phyloP scores from a whole-genome alignment of 2,329 filamentous ascomycete genomes.

The Raffaelea albimanens region DNA sequence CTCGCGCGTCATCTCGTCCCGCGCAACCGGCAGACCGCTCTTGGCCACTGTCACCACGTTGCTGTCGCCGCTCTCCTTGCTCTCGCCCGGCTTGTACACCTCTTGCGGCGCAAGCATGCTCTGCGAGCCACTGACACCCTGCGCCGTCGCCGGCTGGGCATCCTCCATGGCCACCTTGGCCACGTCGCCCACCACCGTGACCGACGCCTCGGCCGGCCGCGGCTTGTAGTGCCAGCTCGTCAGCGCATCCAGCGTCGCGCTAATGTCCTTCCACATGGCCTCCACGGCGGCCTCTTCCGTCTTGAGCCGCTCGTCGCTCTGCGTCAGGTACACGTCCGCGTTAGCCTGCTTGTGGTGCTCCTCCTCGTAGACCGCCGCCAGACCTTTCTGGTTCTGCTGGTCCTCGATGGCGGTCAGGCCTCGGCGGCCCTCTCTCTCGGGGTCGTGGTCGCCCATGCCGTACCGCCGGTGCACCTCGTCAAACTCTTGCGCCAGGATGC shows the following conservation, averaged over 20 bases:
- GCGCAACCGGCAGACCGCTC: slow-evolving; percentile 66
- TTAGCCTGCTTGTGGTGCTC: slow-evolving; percentile 74
- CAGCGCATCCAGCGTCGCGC: slow-evolving; percentile 73
- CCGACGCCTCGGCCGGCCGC: slow-evolving; percentile 67
- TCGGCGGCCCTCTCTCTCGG: slow-evolving; percentile 45
- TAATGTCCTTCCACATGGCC: slow-evolving; percentile 72
- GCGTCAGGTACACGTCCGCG: slow-evolving; percentile 69
- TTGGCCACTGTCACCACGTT: slow-evolving; percentile 58
- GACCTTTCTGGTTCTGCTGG: slow-evolving; percentile 73
- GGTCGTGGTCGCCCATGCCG: slow-evolving; percentile 49
- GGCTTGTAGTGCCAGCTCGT: slow-evolving; percentile 95
- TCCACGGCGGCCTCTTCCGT: slow-evolving; percentile 79
- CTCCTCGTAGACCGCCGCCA: slow-evolving; percentile 90
- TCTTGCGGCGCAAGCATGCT: slow-evolving; percentile 89
- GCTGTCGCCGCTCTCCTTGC: slow-evolving; percentile 1
- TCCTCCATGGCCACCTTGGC: slow-evolving; percentile 94
- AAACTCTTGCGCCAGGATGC: slow-evolving; percentile 83
- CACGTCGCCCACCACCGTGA: slow-evolving; percentile 83
- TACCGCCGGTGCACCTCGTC: slow-evolving; percentile 81
- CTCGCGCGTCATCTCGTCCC: slow-evolving; percentile 80
- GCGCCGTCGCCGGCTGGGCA: slow-evolving; percentile 74
- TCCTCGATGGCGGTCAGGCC: slow-evolving; percentile 78
- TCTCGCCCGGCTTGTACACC: slow-evolving; percentile 71
- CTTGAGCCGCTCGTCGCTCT: slow-evolving; percentile 70
- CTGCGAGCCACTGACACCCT: slow-evolving; percentile 57